phyloP scores from a whole-genome alignment of 2,329 filamentous ascomycete genomes.

The Elsinoe batatas region DNA sequence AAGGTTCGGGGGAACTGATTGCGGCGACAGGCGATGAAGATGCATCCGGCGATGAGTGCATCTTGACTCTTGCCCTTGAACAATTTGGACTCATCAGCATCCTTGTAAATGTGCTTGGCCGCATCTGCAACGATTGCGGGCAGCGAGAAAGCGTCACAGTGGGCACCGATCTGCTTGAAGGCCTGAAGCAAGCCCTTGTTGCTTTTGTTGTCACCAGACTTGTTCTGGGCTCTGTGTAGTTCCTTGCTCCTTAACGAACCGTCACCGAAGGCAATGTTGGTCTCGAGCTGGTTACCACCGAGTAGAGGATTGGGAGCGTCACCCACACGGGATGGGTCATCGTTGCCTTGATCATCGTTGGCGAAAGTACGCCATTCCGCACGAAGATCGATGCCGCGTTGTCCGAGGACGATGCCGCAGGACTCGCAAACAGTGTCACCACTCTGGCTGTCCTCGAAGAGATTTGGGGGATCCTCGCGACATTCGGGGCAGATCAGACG shows the following conservation, averaged over 20 bases:
- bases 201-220: constrained; percentile 68
- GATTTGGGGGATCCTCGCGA: constrained; percentile 79
- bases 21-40: constrained; percentile 95
- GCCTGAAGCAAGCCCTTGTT: constrained; percentile 74
- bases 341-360: constrained; percentile 92
- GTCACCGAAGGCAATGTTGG: constrained; percentile 75
- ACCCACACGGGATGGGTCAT: constrained; percentile 96
- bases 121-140: constrained; percentile 74
- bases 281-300: constrained; percentile 82
- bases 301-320: constrained; percentile 84
- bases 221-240: constrained; percentile 74
- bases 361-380: constrained; percentile 99
- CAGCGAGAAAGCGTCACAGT: constrained; percentile 78
- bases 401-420: constrained; percentile 82
- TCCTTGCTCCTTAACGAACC: constrained; percentile 61
- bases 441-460: constrained; percentile 85
- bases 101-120: constrained; percentile 91
- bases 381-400: constrained; percentile 87
- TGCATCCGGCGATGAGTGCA: constrained; percentile 87
- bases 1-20: constrained; percentile 81
- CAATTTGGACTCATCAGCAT: constrained; percentile 81
- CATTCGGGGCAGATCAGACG: constrained; percentile 83
- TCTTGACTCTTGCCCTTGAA: constrained; percentile 96
- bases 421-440: constrained; percentile 88
- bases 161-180: constrained; percentile 75